Evolutionary conservation across 2,329 filamentous ascomycete genomes (phyloP).

Genomic region (Aureobasidium vineae): DNA sequence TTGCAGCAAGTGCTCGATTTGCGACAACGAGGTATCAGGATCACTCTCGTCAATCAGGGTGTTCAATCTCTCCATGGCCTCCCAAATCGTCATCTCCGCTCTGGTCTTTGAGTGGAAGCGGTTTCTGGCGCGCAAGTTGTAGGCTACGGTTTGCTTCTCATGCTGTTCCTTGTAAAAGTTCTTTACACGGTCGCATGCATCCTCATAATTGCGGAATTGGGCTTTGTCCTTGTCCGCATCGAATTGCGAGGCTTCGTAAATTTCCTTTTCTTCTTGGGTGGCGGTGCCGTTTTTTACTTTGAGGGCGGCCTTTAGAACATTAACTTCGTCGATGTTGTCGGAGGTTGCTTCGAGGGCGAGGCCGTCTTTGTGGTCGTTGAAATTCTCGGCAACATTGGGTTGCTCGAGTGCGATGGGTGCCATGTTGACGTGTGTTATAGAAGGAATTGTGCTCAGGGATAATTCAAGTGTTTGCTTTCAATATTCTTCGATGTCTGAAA

Average conservation of each 20-base stretch:
- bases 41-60: constrained; percentile 88
- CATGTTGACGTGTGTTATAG: constrained; percentile 38
- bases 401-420: constrained; percentile 48
- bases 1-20: constrained; percentile 88
- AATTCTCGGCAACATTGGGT: constrained; percentile 45
- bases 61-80: constrained; percentile 91
- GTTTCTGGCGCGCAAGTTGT: constrained; percentile 78
- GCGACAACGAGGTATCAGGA: constrained; percentile 80
- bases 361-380: constrained; percentile 54
- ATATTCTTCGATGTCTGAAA: neutral
- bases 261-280: constrained; percentile 47
- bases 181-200: constrained; percentile 80
- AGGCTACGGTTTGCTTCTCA: constrained; percentile 72
- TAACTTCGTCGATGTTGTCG: constrained; percentile 60
- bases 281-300: constrained; percentile 51
- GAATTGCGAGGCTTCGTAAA: constrained; percentile 63
- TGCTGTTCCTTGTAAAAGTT: constrained; percentile 76
- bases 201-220: constrained; percentile 78
- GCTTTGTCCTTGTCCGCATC: constrained; percentile 75
- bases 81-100: constrained; percentile 80
- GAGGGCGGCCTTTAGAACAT: constrained; percentile 57
- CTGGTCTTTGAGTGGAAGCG: constrained; percentile 65
- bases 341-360: constrained; percentile 58
- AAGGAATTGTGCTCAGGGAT: neutral
- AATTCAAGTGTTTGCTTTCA: neutral